phyloP scores from a whole-genome alignment of 1,284 basidiomycete species.

The Binderoboletus segoi region DNA sequence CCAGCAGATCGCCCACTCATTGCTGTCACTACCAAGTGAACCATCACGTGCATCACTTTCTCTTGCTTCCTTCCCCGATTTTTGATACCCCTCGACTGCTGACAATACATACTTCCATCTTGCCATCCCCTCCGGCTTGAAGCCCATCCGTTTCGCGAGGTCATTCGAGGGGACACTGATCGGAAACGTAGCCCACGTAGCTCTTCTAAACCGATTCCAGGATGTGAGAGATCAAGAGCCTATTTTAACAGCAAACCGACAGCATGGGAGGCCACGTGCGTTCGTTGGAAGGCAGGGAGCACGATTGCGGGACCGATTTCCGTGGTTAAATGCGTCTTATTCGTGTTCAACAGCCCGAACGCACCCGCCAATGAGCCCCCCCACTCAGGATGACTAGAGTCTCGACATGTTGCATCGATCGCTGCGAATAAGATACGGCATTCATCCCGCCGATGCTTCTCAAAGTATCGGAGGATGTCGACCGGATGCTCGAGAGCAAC shows the following conservation, averaged over 20 bases:
- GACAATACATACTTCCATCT: no score
- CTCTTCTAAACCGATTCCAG: constrained; percentile 63
- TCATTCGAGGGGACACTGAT: constrained; percentile 52
- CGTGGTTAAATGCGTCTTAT: constrained; percentile 39
- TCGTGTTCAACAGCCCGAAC: constrained; percentile 12
- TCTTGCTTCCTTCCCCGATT: not conserved
- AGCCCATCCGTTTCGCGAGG: constrained; percentile 62
- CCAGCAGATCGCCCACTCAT: not conserved
- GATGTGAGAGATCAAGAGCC: constrained; percentile 46
- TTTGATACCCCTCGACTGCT: constrained; percentile 27
- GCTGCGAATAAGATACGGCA: constrained; percentile 45
- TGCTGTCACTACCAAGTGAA: not conserved
- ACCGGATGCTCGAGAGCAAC: constrained; percentile 14
- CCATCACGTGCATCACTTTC: not conserved
- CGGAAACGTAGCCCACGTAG: constrained; percentile 61
- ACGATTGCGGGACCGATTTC: constrained; percentile 56
- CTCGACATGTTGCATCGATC: constrained; percentile 45
- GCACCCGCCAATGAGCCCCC: constrained; percentile 22
- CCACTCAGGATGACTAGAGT: constrained; percentile 24
- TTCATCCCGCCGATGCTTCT: constrained; percentile 10
- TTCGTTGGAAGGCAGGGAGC: constrained; percentile 62
- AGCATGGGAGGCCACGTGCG: constrained; percentile 64
- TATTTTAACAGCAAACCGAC: constrained; percentile 61
- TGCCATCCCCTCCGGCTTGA: constrained; percentile 55
- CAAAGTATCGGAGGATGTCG: constrained; percentile 16